Evolutionary conservation across 2,329 filamentous ascomycete species (phyloP).

Genomic region (Cryphonectria naterciae): DNA sequence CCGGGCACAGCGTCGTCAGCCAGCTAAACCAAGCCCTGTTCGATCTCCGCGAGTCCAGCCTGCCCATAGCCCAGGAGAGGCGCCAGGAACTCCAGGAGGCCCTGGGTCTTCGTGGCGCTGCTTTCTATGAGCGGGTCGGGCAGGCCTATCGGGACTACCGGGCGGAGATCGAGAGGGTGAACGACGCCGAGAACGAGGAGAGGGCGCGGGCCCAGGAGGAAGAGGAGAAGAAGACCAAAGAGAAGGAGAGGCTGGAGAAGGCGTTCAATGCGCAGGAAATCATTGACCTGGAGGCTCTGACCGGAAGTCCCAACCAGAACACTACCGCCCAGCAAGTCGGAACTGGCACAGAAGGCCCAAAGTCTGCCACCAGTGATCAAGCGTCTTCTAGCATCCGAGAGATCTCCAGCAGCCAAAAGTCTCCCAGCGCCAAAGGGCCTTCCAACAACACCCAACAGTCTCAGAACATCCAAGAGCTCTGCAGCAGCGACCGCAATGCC

Average conservation of each 20-base stretch:
- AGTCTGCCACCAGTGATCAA: neutral
- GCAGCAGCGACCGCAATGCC: neutral
- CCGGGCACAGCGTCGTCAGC: constrained; percentile 4
- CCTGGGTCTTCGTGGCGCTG: neutral
- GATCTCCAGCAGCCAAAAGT: neutral
- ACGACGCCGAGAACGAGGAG: neutral
- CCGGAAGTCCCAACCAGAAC: neutral
- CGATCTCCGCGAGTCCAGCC: neutral
- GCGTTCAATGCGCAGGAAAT: neutral
- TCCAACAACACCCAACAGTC: neutral
- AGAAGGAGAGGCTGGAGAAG: neutral
- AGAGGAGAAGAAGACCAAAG: neutral
- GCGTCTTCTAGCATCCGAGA: neutral
- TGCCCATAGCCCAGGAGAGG: neutral
- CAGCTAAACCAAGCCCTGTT: neutral
- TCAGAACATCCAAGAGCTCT: neutral
- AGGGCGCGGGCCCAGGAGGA: neutral
- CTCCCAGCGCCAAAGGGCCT: neutral
- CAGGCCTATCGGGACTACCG: constrained; percentile 6
- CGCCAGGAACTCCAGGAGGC: neutral
- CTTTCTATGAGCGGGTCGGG: neutral
- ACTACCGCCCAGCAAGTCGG: neutral
- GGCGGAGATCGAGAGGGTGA: constrained; percentile 21
- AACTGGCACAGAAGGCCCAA: neutral
- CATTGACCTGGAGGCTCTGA: neutral